Base-by-base conservation (phyloP, 2,329 filamentous ascomycete species). In the Cercospora canescens region DNA sequence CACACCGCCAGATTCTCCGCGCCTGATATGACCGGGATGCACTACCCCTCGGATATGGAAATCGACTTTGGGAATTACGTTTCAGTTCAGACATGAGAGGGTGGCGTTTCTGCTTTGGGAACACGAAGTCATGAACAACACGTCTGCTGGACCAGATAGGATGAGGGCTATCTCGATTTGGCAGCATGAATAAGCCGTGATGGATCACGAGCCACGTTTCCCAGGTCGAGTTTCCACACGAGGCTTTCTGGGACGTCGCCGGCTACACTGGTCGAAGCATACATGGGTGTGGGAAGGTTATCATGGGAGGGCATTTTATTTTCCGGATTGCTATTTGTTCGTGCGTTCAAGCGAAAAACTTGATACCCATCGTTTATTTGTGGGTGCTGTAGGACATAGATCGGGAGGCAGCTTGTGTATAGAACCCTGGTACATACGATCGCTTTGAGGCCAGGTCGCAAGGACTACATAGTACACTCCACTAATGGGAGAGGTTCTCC, bases 291-390 rank as follows among this genome's bases (percentile, higher is more conserved):
- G 45, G 24, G 26, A 24, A 52, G 21, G 45, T 52, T 16, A 52
- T 24, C 24, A 30, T 52, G 24, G 14, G 45, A 52, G 45, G 45
- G 12, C 14, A n/a, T 35, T 56, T 14, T 52, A 37, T 37, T 41
- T 14, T 50, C 32, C 35, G 21, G n/a, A 5, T 35, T 57, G 41
- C 24, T 39, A 14, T 37, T 55, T 34, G 18, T 30, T 39, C 35
- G 34, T 63, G 60, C 60, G 60, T 63, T 63, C 60, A 26, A 63
- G 60, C 60, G 60, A 63, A 63, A 48, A 48, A 41, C 18, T 39
- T 56, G 60, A 63, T 56, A 56, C 60, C 48, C 52, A 52, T 57
- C 26, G 12, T 35, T 56, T 24, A n/a, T 21, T 52, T 30, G 8
- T 48, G 37, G 39, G 39, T 18, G n/a, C 26, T 2, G 9, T 48